These are phyloP conservation scores for Russula virescens DNA, from an alignment of 768 basidiomycete genomes.

Conservation along the genomic window DNA sequence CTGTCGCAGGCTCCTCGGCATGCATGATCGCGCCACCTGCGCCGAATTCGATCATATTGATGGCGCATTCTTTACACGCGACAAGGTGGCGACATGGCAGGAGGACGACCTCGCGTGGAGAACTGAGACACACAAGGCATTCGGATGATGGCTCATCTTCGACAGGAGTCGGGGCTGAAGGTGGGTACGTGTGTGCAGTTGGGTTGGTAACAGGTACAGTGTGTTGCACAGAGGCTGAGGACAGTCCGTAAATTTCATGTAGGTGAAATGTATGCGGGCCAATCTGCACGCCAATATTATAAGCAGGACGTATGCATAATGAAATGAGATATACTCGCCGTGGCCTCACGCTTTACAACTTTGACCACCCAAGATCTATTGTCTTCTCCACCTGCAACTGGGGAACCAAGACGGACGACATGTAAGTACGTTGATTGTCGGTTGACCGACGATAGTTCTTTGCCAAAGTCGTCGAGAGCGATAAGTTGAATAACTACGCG, in stretches of 20 bases:
- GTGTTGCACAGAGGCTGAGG: conserved; percentile 40
- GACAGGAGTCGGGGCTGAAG: conserved; percentile 31
- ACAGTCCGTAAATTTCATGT: conserved; percentile 91
- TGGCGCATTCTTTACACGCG: conserved; percentile 90
- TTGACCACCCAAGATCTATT: conserved; percentile 83
- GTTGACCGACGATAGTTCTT: conserved; percentile 62
- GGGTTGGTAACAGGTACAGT: conserved; percentile 35
- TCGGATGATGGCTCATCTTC: conserved; percentile 78
- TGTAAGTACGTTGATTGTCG: conserved; percentile 89
- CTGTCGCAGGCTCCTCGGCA: conserved; percentile 34
- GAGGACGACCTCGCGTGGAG: conserved; percentile 85
- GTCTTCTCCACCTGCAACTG: conserved; percentile 36
- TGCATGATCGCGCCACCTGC: conserved; percentile 85
- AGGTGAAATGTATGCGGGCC: conserved; percentile 91
- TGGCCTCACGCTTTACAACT: conserved; percentile 89
- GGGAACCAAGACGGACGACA: conserved; percentile 62
- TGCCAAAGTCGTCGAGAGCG: conserved; percentile 72
- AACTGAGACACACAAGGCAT: conserved; percentile 86
- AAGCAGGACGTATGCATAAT: conserved; percentile 1
- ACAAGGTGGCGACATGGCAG: conserved; percentile 92
- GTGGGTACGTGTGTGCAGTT: conserved; percentile 46
- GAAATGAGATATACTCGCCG: conserved; percentile 38
- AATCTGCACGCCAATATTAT: conserved; percentile 45
- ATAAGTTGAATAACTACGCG: conserved; percentile 73
- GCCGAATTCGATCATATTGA: conserved; percentile 97